These are phyloP conservation scores for Halocafeteria seosinensis DNA, from an alignment of 108 stramenopile genomes.

Conservation along the genomic window DNA sequence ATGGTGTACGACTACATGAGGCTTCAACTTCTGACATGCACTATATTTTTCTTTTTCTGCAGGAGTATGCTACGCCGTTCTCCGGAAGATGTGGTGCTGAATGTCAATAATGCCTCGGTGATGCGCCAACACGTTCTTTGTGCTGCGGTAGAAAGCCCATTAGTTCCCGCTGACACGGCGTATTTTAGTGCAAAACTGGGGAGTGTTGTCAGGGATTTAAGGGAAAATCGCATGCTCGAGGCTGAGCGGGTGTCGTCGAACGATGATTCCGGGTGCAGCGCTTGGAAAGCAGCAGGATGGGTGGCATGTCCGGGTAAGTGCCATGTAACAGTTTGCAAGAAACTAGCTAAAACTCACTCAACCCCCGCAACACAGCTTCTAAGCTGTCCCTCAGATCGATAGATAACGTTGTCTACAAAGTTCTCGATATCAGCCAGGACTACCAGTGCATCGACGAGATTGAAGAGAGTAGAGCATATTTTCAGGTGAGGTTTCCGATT, in stretches of 20 bases:
- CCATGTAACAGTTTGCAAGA: too few relatives aligned
- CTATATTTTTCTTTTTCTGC: too few relatives aligned
- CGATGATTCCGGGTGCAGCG: neutral
- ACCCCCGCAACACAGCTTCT: too few relatives aligned
- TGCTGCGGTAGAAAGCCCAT: conserved; percentile 65
- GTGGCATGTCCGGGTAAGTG: neutral
- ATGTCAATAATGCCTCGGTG: conserved; percentile 52
- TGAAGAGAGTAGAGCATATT: conserved; percentile 38
- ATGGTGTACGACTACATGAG: too few relatives aligned
- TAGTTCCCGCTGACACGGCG: conserved; percentile 19
- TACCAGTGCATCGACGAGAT: conserved; percentile 1
- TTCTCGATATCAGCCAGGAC: conserved; percentile 52
- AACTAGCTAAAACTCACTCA: too few relatives aligned
- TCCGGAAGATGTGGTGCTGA: conserved; percentile 51
- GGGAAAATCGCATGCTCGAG: neutral
- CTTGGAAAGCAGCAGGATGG: neutral
- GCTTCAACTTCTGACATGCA: too few relatives aligned
- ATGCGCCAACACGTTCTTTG: conserved; percentile 68
- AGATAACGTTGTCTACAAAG: conserved; percentile 49
- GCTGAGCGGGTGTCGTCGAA: neutral
- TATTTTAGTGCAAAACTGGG: neutral
- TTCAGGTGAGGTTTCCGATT: too few relatives aligned
- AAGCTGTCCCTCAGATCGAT: conserved; percentile 53
- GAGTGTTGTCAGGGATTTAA: neutral
- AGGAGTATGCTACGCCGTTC: too few relatives aligned